Base-by-base conservation (phyloP, 2,329 filamentous ascomycete genomes). In the Alternaria rosae region DNA sequence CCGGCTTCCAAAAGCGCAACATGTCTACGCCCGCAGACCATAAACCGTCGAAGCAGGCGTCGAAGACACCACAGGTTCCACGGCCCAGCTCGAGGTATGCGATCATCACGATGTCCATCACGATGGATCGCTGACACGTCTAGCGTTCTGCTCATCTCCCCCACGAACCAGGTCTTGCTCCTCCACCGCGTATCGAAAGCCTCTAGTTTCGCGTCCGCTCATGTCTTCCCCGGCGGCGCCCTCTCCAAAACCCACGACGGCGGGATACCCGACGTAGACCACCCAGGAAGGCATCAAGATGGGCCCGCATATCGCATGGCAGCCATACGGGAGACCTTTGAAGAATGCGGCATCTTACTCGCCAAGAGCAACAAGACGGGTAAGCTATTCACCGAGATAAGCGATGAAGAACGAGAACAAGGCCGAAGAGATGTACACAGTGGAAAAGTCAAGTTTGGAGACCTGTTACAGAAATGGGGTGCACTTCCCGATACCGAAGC, bases 181-280 rank as follows among this genome's bases (percentile, higher is more conserved):
- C 88, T 98, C 9, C 93, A 93, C 78, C 90, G 95, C 65, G 92
- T 97, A 3, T 86, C 90, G 67, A 93, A 91, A 1, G 95, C 92
- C 0, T 88, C 87, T 1, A 91, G 93, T 3, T 98, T 97, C 74
- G 88, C 94, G 5, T 94, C 92, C 0, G 95, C 94, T 0, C 93
- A 98, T 75, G 95, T 99, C 63, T 99, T 99, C 70, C 94, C 95
- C 0, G 95, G 95, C 32, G 95, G 95, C 6, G 93, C 93, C 71
- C 85, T 97, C 21, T 91, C 93, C 12, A 79, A 87, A 0, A 86
- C 87, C 20, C 92, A 97, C 72, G 94, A 98, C 70, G 93, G 92
- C 30, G 70, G 78, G 20, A 81, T 85, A 12, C 84, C 87, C 1
- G 79, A 80, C 0, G 74, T 79, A 0, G 84, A 84, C 15, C 83